Conservation (phyloP, 2,329 filamentous ascomycete species). For the Fusarium longipes region DNA sequence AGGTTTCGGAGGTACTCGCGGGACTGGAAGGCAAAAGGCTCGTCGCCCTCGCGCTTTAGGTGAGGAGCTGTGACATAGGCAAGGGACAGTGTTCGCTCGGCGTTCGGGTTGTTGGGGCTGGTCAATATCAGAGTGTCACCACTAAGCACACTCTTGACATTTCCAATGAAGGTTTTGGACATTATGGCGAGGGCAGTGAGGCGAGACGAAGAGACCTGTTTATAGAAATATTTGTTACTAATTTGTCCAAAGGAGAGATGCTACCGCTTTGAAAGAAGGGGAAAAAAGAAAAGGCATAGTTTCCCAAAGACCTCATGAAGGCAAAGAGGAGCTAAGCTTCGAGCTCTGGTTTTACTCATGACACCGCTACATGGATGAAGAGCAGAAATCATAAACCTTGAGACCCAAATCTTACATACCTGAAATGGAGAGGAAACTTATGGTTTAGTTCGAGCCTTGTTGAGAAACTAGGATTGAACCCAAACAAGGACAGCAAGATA, state of each 20-base stretch:
- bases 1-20: slow-evolving; percentile 90
- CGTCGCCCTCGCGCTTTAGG: slow-evolving; percentile 87
- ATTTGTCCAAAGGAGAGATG: background rate
- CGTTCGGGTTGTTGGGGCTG: slow-evolving; percentile 81
- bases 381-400: background rate
- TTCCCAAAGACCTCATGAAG: background rate
- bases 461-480: slow-evolving; percentile 35
- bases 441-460: slow-evolving; percentile 34
- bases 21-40: slow-evolving; percentile 92
- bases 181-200: slow-evolving; percentile 51
- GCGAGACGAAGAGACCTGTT: slow-evolving; percentile 39
- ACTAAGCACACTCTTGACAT: slow-evolving; percentile 93
- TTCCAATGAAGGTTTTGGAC: slow-evolving; percentile 70
- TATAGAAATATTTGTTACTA: slow-evolving; percentile 25
- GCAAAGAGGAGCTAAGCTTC: slow-evolving; percentile 11
- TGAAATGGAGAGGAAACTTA: slow-evolving; percentile 15
- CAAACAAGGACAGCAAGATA: slow-evolving; percentile 37
- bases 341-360: slow-evolving; percentile 23
- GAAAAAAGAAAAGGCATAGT: too few relatives aligned
- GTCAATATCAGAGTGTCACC: slow-evolving; percentile 91
- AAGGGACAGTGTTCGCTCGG: slow-evolving; percentile 88
- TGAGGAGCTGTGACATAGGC: slow-evolving; percentile 93
- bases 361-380: slow-evolving; percentile 35
- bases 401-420: slow-evolving; percentile 37
- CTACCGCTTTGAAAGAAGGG: background rate